phyloP scores from a whole-genome alignment of 345 rosid genomes.

The Anacardium occidentale region DNA sequence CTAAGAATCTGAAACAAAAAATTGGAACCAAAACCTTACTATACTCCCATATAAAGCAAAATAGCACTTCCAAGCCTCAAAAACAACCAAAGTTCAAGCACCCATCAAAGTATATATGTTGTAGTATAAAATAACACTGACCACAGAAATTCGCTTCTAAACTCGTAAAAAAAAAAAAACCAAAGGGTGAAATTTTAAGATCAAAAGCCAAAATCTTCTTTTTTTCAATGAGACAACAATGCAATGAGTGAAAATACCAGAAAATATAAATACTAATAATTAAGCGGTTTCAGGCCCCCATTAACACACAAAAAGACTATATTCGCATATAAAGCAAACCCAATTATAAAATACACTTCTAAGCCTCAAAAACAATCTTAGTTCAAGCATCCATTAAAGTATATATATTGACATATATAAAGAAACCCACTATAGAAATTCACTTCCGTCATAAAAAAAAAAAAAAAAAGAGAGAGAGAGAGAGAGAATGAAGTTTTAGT shows the following conservation, averaged over 20 bases:
- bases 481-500: neutral
- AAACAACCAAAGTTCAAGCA: too few species aligned
- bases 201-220: neutral
- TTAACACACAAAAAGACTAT: neutral
- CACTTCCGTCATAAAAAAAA: neutral
- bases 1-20: neutral
- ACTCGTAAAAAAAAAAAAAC: neutral
- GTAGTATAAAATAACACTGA: too few species aligned
- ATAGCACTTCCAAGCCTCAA: neutral
- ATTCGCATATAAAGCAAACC: constrained; percentile 3
- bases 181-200: neutral
- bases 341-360: neutral
- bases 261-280: neutral
- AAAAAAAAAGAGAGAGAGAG: too few species aligned
- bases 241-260: neutral
- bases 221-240: neutral
- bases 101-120: too few species aligned
- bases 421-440: neutral
- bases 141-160: neutral
- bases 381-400: too few species aligned
- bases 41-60: constrained; percentile 2
- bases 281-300: neutral
- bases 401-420: too few species aligned
- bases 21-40: neutral
- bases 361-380: too few species aligned